Percentiles rank a stretch among this genome's conserved stretches.
Evolutionary conservation across 192 early-diverging fungal species (phyloP).

Genomic region (Coemansia biformis): DNA sequence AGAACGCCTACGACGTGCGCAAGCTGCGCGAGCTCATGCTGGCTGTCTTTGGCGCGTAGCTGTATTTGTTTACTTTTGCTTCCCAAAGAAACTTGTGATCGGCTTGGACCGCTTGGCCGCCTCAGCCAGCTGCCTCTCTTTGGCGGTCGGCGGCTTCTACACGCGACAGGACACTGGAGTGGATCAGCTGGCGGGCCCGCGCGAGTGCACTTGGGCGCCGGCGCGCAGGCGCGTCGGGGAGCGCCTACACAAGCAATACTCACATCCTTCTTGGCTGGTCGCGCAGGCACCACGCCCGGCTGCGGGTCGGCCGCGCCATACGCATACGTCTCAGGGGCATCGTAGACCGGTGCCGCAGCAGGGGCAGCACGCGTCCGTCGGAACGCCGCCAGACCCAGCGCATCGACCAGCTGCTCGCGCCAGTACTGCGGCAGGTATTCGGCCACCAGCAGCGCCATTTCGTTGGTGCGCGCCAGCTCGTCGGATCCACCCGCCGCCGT

Average conservation of each 20-base stretch:
- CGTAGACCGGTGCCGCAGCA: constrained; percentile 15
- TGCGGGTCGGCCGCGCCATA: constrained; percentile 18
- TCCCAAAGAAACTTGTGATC: constrained; percentile 38
- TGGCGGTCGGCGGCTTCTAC: constrained; percentile 19
- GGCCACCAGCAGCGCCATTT: constrained; percentile 37
- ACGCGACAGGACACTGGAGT: too few species aligned
- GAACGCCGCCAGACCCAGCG: constrained; percentile 8
- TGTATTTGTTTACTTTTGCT: constrained; percentile 9
- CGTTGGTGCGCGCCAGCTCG: constrained; percentile 8
- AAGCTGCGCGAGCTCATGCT: constrained; percentile 51
- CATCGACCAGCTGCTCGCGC: constrained; percentile 12
- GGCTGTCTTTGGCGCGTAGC: constrained; percentile 34
- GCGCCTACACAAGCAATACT: too few species aligned
- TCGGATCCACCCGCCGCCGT: neutral
- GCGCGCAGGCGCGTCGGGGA: too few species aligned
- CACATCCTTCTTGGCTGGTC: neutral
- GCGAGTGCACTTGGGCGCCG: too few species aligned
- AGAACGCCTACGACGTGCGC: constrained; percentile 40
- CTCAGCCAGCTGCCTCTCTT: constrained; percentile 39
- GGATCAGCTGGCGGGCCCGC: too few species aligned
- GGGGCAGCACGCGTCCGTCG: too few species aligned
- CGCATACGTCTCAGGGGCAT: constrained; percentile 29
- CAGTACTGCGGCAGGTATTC: constrained; percentile 35
- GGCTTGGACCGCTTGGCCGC: constrained; percentile 40
- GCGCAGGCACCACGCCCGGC: neutral